These are phyloP conservation scores for Pestalotiopsis sp. DNA, from an alignment of 2,329 filamentous ascomycete genomes.

Conservation along the genomic window DNA sequence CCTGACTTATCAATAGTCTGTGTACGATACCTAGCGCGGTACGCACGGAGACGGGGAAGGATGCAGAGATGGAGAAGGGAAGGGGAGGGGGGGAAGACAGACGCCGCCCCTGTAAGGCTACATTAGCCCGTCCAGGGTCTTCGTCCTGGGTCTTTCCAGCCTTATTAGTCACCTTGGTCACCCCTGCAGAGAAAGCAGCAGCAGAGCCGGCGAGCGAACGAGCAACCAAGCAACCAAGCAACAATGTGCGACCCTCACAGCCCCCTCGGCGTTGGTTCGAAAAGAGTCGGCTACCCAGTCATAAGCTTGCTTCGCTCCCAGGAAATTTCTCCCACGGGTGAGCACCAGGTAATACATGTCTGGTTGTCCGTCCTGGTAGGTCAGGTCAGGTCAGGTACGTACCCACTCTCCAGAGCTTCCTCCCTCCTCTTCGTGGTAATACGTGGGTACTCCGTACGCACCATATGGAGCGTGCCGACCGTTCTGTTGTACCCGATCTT, in stretches of 20 bases:
- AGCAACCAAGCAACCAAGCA: background rate
- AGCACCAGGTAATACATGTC: background rate
- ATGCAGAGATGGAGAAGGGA: background rate
- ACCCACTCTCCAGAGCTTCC: background rate
- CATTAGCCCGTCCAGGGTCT: background rate
- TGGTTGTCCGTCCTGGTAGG: background rate
- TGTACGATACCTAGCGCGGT: background rate
- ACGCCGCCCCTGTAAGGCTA: background rate
- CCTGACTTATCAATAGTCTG: background rate
- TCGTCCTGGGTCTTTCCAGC: background rate
- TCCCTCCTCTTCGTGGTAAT: too few relatives aligned
- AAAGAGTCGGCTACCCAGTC: background rate
- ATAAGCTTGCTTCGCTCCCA: background rate
- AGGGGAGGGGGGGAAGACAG: background rate
- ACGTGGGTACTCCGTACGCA: background rate
- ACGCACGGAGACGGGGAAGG: background rate
- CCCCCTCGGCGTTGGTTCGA: background rate
- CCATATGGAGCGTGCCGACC: background rate
- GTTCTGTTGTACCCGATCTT: background rate
- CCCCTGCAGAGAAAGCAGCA: background rate
- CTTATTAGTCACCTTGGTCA: background rate
- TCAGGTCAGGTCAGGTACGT: background rate
- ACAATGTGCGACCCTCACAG: background rate
- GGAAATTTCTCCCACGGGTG: background rate
- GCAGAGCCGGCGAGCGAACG: background rate